These are phyloP conservation scores for Colletotrichum scovillei DNA, from an alignment of 2,329 filamentous ascomycete species.

Conservation along the genomic window DNA sequence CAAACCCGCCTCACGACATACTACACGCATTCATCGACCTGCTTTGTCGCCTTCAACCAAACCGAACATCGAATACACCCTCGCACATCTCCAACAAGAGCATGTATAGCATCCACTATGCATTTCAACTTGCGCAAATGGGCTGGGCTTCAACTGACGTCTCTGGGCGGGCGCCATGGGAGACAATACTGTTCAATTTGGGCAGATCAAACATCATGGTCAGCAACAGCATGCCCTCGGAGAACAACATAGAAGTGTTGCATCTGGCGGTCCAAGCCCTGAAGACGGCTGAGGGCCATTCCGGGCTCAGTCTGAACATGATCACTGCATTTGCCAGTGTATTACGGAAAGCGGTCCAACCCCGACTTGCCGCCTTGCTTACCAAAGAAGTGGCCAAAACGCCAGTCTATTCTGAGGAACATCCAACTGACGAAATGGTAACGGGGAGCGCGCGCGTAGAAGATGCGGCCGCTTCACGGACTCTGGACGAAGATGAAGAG, in stretches of 20 bases:
- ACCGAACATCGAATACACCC: not conserved
- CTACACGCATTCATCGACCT: conserved; percentile 31
- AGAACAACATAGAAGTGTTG: conserved; percentile 10
- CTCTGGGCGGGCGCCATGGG: conserved; percentile 20
- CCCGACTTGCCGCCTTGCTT: conserved; percentile 41
- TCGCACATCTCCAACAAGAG: not conserved
- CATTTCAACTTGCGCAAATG: conserved; percentile 13
- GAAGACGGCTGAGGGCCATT: conserved; percentile 9
- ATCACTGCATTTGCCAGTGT: conserved; percentile 34
- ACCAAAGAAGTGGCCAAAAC: conserved; percentile 42
- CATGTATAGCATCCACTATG: conserved; percentile 12
- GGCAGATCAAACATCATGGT: conserved; percentile 30
- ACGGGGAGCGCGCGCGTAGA: not conserved
- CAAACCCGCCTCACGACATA: conserved; percentile 45
- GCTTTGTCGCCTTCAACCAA: conserved; percentile 28
- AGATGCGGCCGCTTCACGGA: not conserved
- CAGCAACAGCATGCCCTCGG: not conserved
- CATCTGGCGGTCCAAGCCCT: conserved; percentile 17
- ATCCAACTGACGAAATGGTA: not conserved
- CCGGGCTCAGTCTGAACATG: conserved; percentile 31
- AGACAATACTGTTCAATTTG: conserved; percentile 20
- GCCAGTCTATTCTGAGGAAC: not conserved
- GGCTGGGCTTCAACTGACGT: not conserved
- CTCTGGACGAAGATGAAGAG: not conserved
- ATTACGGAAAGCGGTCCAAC: conserved; percentile 31